Evolutionary conservation across 202 grass and related monocot genomes (phyloP), one percentile per base, ranked within the genome.

Genomic region (Carex arenaria): DNA sequence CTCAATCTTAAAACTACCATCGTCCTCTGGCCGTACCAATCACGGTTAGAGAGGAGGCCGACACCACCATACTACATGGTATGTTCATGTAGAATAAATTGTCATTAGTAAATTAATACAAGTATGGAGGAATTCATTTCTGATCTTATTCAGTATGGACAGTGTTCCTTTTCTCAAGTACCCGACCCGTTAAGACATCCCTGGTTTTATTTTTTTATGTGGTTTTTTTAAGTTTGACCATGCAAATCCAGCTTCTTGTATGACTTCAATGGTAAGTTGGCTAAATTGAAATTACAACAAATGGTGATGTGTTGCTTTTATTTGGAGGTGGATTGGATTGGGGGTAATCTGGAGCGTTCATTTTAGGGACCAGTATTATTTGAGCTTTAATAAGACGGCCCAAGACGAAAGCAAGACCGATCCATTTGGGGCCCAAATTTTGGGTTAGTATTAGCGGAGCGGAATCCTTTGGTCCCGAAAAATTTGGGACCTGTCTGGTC

Each of bases 11-110:
- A 98, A 95, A 82, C 90, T 88, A 79, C 92, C 92, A 69, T 93
- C 92, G 80, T 53, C 92, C 84, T 64, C 86, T 86, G 83, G 95
- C 90, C 30, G 90, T 95, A 70, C 95, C 92, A 66, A 98, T 93
- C 12, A 98, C 67, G 59, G 95, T 98, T 67, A 98, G 67, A 8
- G 92, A 94, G 64, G 95, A 98, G 79, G 89, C 95, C 40, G 90
- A 89, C 84, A 98, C 87, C 84, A 98, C 87, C 83, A 98, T 64
- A 61, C 95, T 92, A 90, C 95, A 98, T 0, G 95, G 92, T 64
- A 95, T 83, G 57, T 90, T 91, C 65, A 97, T 87, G 51, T 85
- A 62, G 87, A 95, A 98, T 71, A 76, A 81, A 19, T 83, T 86
- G 80, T 73, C 42, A 1, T 85, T 84, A 40, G 11, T 3, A 42